Base-by-base conservation (phyloP, 148 eudicot genomes). In the Diospyros lotus region DNA sequence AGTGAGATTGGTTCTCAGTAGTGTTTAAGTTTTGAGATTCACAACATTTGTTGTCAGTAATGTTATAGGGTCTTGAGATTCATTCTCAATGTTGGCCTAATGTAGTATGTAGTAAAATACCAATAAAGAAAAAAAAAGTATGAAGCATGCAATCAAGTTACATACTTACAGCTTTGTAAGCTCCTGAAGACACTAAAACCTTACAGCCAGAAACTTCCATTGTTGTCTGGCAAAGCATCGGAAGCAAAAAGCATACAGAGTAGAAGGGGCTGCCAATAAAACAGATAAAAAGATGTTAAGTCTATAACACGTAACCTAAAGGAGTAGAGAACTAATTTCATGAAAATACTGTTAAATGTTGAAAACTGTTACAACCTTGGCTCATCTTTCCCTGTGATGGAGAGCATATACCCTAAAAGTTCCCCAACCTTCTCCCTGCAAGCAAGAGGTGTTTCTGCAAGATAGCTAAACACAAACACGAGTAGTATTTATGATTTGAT, bases 381-480 rank as follows among this genome's bases (percentile, higher is more conserved):
- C 75, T 92, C 98, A 72, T 92, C 87, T 86, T 85, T 89, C 50
- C 96, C 96, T 90, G 87, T 85, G 80, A 92, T 78, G 63, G 90
- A 87, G 54, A 94, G 87, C 90, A 94, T 79, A 83, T 87, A 92
- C 50, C 83, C 86, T 64, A 94, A 82, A 75, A 94, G 94, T 45
- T 86, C 89, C 79, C 64, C 71, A 41, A 94, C 91, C 85, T 86
- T 84, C 58, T 89, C 93, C 41, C 79, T 73, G 81, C 83, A 80
- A 51, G 98, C 98, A 72, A 72, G 46, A 44, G 98, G 98, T 55
- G 93, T 78, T 86, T 94, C 94, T 80, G 98, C 92, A 81, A 94
- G 91, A 83, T 94, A 94, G 72, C 98, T 93, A 80, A 68, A 68
- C 28, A 76, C 40, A 79, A 69, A 54, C 72, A 77, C 18, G 43